Evolutionary conservation across 2,329 filamentous ascomycete species (phyloP), one percentile per base, ranked within the genome.

Genomic region (Atkinsonella hypoxylon): DNA sequence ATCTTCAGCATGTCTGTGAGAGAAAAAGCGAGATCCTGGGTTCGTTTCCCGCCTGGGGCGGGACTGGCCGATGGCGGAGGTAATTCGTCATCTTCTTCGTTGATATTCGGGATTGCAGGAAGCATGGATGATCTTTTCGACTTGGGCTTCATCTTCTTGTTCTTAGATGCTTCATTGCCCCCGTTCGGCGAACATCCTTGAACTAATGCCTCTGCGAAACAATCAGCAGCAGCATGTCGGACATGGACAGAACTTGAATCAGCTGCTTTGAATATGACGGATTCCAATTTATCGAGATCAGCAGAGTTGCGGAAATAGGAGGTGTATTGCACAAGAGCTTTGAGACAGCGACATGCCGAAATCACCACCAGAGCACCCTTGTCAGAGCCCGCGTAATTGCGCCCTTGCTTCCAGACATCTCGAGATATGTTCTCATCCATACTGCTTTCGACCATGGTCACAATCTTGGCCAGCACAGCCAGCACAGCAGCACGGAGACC

Each of bases 321-420:
- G 0, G 90, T 96, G 54, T 78, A 72, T 51, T 78, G 82, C 20
- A 86, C 71, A 46, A 97, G 71, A 50, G 82, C 75, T 61, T 86
- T 84, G 55, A 98, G 70, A 62, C 88, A 94, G 56, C 82, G 82
- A 61, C 87, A 94, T 9, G 88, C 86, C 51, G 82, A 79, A 15
- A 85, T 78, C 63, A 95, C 81, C 8, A 91, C 89, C 34, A 95
- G 75, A 2, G 82, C 76, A 4, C 89, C 87, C 67, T 93, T 97
- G 66, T 98, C 94, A 53, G 75, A 76, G 0, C 82, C 76, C 30
- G 85, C 85, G 58, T 85, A 78, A 65, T 77, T 88, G 55, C 93
- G 82, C 26, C 83, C 85, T 64, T 91, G 87, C 67, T 96, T 98
- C 89, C 89, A 97, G 15, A 94, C 80, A 64, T 96, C 90, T 61